A percentile compares a stretch with the other conserved stretches of the same genome.
These are phyloP conservation scores for Cyberlindnera maritima DNA, from an alignment of 805 yeast species.

Conservation along the genomic window DNA sequence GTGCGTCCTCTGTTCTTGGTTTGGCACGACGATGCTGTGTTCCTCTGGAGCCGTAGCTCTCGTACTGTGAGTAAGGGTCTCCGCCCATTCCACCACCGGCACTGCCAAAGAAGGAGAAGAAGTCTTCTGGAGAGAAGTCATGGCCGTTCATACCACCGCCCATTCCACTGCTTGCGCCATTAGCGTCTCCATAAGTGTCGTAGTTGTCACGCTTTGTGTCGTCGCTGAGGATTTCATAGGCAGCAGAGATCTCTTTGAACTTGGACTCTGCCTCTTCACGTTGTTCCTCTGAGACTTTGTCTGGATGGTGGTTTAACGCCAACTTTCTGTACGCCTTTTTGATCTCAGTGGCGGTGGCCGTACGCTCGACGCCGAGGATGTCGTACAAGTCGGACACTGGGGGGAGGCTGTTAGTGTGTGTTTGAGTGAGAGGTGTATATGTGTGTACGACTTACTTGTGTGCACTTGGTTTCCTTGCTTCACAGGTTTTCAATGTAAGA, in stretches of 20 bases:
- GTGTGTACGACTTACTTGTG: no score
- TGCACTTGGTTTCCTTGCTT: no score
- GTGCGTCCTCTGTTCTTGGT: constrained; percentile 61
- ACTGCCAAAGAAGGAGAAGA: constrained; percentile 58
- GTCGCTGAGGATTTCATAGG: constrained; percentile 80
- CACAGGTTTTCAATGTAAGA: no score
- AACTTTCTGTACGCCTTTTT: constrained; percentile 80
- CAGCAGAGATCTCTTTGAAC: constrained; percentile 82
- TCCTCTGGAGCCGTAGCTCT: constrained; percentile 2
- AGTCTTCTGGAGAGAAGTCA: constrained; percentile 64
- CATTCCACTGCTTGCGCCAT: constrained; percentile 30
- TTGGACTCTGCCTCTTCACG: constrained; percentile 69
- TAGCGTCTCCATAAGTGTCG: constrained; percentile 51
- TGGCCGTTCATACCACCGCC: constrained; percentile 33
- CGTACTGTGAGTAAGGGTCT: constrained; percentile 1
- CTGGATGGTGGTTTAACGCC: constrained; percentile 86
- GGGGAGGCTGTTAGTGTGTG: no score
- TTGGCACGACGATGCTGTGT: constrained; percentile 7
- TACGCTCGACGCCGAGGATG: constrained; percentile 61
- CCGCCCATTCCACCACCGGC: constrained; percentile 5
- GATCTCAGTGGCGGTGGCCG: constrained; percentile 71
- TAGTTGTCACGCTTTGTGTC: constrained; percentile 58
- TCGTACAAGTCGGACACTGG: constrained; percentile 44
- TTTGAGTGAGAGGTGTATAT: no score
- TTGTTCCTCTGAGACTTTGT: constrained; percentile 69